A percentile compares a stretch with the other conserved stretches of the same genome.
Conservation (phyloP, 768 basidiomycete genomes). For the Pleurotus eryngii region DNA sequence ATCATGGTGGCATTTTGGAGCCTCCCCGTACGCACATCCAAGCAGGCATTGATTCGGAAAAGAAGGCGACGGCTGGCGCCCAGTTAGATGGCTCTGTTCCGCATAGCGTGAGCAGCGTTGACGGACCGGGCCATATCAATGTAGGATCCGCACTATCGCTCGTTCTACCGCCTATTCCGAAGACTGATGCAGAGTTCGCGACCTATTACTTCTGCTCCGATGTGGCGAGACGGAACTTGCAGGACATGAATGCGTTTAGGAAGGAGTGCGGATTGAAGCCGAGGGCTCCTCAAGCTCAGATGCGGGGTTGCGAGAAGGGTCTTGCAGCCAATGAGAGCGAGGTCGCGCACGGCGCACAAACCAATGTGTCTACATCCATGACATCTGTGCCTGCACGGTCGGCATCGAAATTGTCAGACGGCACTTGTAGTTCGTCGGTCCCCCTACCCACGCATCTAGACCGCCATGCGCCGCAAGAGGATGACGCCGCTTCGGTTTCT, state of each 20-base stretch:
- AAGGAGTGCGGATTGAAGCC: constrained; percentile 39
- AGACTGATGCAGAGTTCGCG: constrained; percentile 45
- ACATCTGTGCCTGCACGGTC: too few species aligned
- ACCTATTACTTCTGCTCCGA: constrained; percentile 29
- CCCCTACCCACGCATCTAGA: too few species aligned
- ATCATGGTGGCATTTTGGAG: background rate
- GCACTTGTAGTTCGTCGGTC: too few species aligned
- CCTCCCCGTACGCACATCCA: background rate
- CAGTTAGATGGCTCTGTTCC: background rate
- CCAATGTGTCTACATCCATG: too few species aligned
- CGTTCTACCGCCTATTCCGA: constrained; percentile 24
- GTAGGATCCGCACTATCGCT: background rate
- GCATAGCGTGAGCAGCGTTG: background rate
- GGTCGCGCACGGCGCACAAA: too few species aligned
- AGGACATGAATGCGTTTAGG: constrained; percentile 48
- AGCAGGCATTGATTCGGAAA: background rate
- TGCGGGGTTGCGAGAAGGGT: background rate
- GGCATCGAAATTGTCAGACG: too few species aligned
- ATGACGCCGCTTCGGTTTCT: background rate
- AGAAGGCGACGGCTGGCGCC: background rate
- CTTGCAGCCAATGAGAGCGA: too few species aligned
- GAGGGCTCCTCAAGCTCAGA: constrained; percentile 19
- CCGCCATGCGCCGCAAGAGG: too few species aligned
- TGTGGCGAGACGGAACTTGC: constrained; percentile 30
- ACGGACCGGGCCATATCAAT: background rate